Evolutionary conservation across 129 eudicot species (phyloP).

Genomic region (Solidago caesia): DNA sequence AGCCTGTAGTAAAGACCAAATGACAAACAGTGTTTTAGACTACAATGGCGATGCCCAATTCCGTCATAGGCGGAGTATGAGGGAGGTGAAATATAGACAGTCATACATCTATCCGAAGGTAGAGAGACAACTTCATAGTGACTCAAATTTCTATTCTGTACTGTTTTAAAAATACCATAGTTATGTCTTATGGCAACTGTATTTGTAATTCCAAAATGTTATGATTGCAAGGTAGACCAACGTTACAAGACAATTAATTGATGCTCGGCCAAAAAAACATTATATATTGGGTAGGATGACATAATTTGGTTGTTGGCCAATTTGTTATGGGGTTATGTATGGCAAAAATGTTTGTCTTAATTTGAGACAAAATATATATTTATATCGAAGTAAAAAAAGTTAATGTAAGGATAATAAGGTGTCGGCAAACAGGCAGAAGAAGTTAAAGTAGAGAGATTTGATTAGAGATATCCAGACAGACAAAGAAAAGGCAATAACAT

Average conservation of each 20-base stretch:
- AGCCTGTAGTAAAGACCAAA: slow-evolving; percentile 14
- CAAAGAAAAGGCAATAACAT: slow-evolving; percentile 28
- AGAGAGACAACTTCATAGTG: background rate
- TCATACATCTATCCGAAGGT: too few relatives aligned
- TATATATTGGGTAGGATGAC: background rate
- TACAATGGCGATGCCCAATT: too few relatives aligned
- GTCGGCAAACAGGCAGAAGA: slow-evolving; percentile 30
- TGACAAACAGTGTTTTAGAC: background rate
- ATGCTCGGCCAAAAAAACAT: background rate
- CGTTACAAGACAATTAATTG: background rate
- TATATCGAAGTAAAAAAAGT: background rate
- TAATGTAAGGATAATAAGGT: slow-evolving; percentile 17
- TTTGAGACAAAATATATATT: background rate
- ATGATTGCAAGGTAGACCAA: background rate
- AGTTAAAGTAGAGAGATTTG: slow-evolving; percentile 28
- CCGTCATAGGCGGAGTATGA: too few relatives aligned
- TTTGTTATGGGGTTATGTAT: too few relatives aligned
- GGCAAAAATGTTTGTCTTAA: too few relatives aligned
- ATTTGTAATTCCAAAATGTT: slow-evolving; percentile 9
- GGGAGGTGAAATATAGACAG: too few relatives aligned
- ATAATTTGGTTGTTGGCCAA: background rate
- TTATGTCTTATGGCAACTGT: slow-evolving; percentile 8
- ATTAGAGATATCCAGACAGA: slow-evolving; percentile 30
- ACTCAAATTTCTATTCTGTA: background rate
- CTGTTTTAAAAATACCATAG: background rate